Conservation (phyloP, 1,139 yeast genomes). For the Hansenula lynferdii region DNA sequence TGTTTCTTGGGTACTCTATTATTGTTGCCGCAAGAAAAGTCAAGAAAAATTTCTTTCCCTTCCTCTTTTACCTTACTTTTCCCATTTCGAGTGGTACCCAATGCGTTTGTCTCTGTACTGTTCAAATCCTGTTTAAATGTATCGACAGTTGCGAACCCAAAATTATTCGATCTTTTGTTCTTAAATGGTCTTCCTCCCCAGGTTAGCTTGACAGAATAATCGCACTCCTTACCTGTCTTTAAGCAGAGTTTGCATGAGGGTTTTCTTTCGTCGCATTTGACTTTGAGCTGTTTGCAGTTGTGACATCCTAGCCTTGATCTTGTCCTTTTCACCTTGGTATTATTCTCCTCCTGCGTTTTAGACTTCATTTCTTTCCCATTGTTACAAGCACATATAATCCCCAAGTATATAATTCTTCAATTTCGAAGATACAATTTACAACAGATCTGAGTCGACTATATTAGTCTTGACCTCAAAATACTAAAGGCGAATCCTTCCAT, state of each 20-base stretch:
- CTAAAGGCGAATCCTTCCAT: too few relatives aligned
- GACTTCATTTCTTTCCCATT: too few relatives aligned
- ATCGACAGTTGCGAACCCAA: conserved; percentile 14
- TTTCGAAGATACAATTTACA: too few relatives aligned
- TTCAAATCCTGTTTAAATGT: conserved; percentile 11
- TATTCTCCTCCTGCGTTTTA: background rate
- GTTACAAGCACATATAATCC: too few relatives aligned
- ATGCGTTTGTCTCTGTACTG: conserved; percentile 1
- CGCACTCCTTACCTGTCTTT: conserved; percentile 47
- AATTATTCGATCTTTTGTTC: conserved; percentile 26
- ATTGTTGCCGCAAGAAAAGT: background rate
- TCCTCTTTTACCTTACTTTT: too few relatives aligned
- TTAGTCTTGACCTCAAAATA: too few relatives aligned
- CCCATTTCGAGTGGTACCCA: too few relatives aligned
- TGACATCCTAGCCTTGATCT: conserved; percentile 56
- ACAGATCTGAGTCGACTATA: too few relatives aligned
- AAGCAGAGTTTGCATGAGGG: conserved; percentile 62
- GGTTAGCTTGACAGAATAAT: conserved; percentile 57
- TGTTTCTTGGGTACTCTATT: background rate
- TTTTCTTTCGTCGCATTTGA: conserved; percentile 68
- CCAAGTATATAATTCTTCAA: too few relatives aligned
- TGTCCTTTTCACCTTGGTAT: conserved; percentile 20
- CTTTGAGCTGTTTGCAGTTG: conserved; percentile 60
- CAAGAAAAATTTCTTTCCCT: background rate
- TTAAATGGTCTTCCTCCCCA: conserved; percentile 80